phyloP scores from a whole-genome alignment of 495 filamentous ascomycete species.

The Chaetomium tenue region DNA sequence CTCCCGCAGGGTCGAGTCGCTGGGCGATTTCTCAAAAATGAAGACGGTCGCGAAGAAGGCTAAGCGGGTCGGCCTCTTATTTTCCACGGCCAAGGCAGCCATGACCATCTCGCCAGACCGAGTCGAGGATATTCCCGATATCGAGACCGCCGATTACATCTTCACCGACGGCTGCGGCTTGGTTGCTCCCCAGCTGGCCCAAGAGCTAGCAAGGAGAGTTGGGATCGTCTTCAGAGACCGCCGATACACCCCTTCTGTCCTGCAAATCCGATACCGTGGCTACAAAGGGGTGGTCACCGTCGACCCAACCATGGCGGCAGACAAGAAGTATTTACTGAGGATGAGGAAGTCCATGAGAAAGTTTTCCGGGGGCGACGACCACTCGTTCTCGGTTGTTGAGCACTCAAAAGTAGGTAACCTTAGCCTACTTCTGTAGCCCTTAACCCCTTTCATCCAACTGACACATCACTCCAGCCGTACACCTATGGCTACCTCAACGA shows the following conservation, averaged over 20 bases:
- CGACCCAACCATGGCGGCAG: slow-evolving; percentile 39
- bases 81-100: slow-evolving; percentile 45
- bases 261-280: slow-evolving; percentile 52
- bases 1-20: slow-evolving; percentile 37
- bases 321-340: slow-evolving; percentile 34
- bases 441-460: too few species aligned
- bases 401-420: slow-evolving; percentile 43
- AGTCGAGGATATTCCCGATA: slow-evolving; percentile 50
- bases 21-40: slow-evolving; percentile 52
- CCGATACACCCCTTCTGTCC: slow-evolving; percentile 50
- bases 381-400: slow-evolving; percentile 49
- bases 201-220: slow-evolving; percentile 36
- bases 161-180: slow-evolving; percentile 55
- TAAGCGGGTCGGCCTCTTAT: slow-evolving; percentile 53
- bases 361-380: slow-evolving; percentile 45
- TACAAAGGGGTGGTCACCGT: slow-evolving; percentile 54
- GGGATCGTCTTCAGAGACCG: slow-evolving; percentile 44
- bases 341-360: slow-evolving; percentile 56
- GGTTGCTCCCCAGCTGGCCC: slow-evolving; percentile 42
- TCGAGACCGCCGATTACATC: slow-evolving; percentile 44
- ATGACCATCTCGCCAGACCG: slow-evolving; percentile 39
- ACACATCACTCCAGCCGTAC: too few species aligned
- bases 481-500: too few species aligned
- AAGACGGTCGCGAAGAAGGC: slow-evolving; percentile 53
- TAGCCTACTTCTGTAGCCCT: too few species aligned